Conservation (phyloP, 2,329 filamentous ascomycete genomes). For the Grosmannia penicillata region DNA sequence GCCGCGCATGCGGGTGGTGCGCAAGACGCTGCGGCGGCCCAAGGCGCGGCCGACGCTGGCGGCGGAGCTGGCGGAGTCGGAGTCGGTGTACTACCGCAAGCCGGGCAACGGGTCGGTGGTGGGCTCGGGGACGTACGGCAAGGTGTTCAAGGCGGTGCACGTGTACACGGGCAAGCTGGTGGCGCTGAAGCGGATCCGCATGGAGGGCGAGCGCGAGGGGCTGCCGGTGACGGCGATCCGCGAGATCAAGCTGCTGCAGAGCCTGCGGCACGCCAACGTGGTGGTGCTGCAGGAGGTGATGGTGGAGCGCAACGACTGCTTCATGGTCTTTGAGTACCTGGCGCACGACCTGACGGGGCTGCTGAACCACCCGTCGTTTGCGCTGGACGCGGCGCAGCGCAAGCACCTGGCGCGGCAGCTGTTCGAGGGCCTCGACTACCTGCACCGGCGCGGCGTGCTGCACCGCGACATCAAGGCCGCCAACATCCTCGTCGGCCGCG, state of each 20-base stretch:
- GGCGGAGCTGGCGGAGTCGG: constrained; percentile 59
- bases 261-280: constrained; percentile 66
- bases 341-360: constrained; percentile 92
- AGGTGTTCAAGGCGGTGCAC: constrained; percentile 87
- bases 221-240: constrained; percentile 84
- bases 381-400: constrained; percentile 69
- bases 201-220: constrained; percentile 84
- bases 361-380: constrained; percentile 86
- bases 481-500: constrained; percentile 87
- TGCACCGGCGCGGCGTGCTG: constrained; percentile 83
- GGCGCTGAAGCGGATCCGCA: constrained; percentile 78
- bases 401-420: constrained; percentile 88
- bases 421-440: constrained; percentile 85
- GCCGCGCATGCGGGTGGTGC: constrained; percentile 45
- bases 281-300: constrained; percentile 81
- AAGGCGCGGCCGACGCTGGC: constrained; percentile 59
- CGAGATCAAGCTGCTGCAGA: constrained; percentile 85
- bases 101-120: constrained; percentile 96
- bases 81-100: constrained; percentile 88
- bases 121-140: constrained; percentile 88
- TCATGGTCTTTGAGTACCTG: constrained; percentile 98
- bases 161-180: constrained; percentile 79
- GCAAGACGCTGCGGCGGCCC: constrained; percentile 52
- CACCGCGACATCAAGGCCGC: constrained; percentile 98
- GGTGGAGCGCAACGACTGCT: constrained; percentile 97